Conservation (phyloP, 2,329 filamentous ascomycete genomes). For the Paracamarosporium sp. region DNA sequence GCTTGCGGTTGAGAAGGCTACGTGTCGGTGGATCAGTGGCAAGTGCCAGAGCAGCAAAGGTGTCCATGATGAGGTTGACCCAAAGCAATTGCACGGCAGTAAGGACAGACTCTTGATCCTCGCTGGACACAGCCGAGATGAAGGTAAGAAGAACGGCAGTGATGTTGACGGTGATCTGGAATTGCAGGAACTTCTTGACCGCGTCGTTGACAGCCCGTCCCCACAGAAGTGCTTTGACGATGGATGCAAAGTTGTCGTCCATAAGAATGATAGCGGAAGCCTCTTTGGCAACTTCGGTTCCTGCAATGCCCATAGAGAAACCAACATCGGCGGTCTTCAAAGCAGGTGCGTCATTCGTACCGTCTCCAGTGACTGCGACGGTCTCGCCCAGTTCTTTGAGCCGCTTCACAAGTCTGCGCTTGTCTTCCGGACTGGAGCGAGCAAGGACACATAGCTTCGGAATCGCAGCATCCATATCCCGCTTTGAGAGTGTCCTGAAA, state of each 20-base stretch:
- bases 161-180: conserved; percentile 83
- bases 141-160: conserved; percentile 89
- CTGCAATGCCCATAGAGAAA: conserved; percentile 82
- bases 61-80: conserved; percentile 98
- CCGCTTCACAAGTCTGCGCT: conserved; percentile 68
- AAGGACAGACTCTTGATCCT: conserved; percentile 74
- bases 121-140: conserved; percentile 79
- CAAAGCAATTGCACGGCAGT: conserved; percentile 91
- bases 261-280: conserved; percentile 82
- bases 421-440: conserved; percentile 73
- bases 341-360: conserved; percentile 80
- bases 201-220: conserved; percentile 55
- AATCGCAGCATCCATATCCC: conserved; percentile 63
- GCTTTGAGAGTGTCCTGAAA: conserved; percentile 74
- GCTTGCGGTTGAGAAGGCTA: conserved; percentile 80
- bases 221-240: conserved; percentile 81
- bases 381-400: conserved; percentile 74
- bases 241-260: conserved; percentile 83
- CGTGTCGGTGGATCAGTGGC: conserved; percentile 89
- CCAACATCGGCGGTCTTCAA: conserved; percentile 80
- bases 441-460: conserved; percentile 72
- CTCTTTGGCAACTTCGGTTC: conserved; percentile 82
- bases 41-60: conserved; percentile 85
- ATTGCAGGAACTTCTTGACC: conserved; percentile 51
- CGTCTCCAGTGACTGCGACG: conserved; percentile 81